Base-by-base conservation (phyloP, 2,329 filamentous ascomycete genomes). In the Colletotrichum graminicola region DNA sequence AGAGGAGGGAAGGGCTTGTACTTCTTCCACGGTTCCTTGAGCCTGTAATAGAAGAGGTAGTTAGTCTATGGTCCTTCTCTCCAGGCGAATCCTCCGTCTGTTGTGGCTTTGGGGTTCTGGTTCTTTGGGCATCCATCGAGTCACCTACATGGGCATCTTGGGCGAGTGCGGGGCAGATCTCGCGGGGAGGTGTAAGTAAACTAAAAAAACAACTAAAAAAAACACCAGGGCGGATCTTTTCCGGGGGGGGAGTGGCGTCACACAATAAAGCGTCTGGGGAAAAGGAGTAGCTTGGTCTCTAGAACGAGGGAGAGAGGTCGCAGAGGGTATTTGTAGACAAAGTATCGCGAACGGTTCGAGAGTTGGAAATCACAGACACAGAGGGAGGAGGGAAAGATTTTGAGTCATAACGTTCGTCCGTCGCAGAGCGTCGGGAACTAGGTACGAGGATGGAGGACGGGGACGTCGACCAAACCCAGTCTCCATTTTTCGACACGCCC, bases 11-110 rank as follows among this genome's bases (percentile, higher is more conserved):
- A 75, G 5, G 72, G 66, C 67, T 74, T 75, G 69, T 75, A 75
- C n/a, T 75, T 75, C 59, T 72, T 67, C 63, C 62, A 74, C 36
- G 73, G 70, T 34, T 72, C 66, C 56, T 72, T 72, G 60, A 75
- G 72, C 41, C 73, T 74, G 41, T 23, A 21, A 52, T 47, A 5
- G 36, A 23, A 52, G 26, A 47, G 29, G 49, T 23, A 60, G 14
- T 67, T 26, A 72, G 52, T 29, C n/a, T 55, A 3, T 16, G 0
- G 18, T 39, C 18, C 6, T 54, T 12, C 8, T 18, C 18, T 18
- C 10, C 7, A 32, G 7, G 18, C 21, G 11, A 29, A 3, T n/a
- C 41, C 34, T 41, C 47, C 14, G 16, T 32, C 45, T 41, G 3
- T 23, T 23, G n/a, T 39, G 45, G 41, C 26, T n/a, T 4, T 54